These are phyloP conservation scores for Penicillium sp. DNA, from an alignment of 2,329 filamentous ascomycete species.

Conservation along the genomic window DNA sequence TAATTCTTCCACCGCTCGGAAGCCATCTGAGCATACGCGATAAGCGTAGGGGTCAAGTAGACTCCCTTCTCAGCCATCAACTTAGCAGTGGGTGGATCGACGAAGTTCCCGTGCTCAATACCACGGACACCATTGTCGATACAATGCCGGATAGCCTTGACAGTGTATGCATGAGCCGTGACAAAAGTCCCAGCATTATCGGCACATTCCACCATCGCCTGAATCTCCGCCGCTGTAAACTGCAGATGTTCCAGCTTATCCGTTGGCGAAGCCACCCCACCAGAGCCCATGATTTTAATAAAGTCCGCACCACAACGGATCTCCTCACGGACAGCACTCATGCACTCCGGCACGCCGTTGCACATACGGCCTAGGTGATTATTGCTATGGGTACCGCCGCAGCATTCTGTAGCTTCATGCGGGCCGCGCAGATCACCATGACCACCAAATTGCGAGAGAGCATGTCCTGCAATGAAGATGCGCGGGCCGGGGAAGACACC, in stretches of 20 bases:
- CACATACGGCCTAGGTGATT: slow-evolving; percentile 43
- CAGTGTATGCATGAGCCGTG: slow-evolving; percentile 59
- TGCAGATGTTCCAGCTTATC: slow-evolving; percentile 55
- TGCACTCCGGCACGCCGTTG: slow-evolving; percentile 57
- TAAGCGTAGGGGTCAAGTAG: slow-evolving; percentile 55
- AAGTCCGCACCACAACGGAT: slow-evolving; percentile 58
- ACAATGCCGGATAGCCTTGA: slow-evolving; percentile 54
- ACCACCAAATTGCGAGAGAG: slow-evolving; percentile 59
- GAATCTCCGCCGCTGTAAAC: slow-evolving; percentile 57
- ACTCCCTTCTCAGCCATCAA: slow-evolving; percentile 52
- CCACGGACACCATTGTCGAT: slow-evolving; percentile 56
- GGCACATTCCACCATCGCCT: slow-evolving; percentile 54
- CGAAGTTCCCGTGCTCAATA: slow-evolving; percentile 54
- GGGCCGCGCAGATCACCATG: slow-evolving; percentile 53
- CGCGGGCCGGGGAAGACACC: slow-evolving; percentile 56
- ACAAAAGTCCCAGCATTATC: slow-evolving; percentile 53
- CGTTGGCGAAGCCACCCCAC: slow-evolving; percentile 58
- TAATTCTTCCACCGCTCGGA: slow-evolving; percentile 37
- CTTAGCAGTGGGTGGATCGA: slow-evolving; percentile 46
- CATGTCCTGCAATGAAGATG: slow-evolving; percentile 55
- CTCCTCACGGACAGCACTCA: slow-evolving; percentile 54
- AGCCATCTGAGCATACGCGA: slow-evolving; percentile 53
- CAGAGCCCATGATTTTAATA: slow-evolving; percentile 61
- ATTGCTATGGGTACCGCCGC: slow-evolving; percentile 42
- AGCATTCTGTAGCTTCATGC: slow-evolving; percentile 50